phyloP scores from a whole-genome alignment of 768 basidiomycete genomes.

The Tricholoma sp. region DNA sequence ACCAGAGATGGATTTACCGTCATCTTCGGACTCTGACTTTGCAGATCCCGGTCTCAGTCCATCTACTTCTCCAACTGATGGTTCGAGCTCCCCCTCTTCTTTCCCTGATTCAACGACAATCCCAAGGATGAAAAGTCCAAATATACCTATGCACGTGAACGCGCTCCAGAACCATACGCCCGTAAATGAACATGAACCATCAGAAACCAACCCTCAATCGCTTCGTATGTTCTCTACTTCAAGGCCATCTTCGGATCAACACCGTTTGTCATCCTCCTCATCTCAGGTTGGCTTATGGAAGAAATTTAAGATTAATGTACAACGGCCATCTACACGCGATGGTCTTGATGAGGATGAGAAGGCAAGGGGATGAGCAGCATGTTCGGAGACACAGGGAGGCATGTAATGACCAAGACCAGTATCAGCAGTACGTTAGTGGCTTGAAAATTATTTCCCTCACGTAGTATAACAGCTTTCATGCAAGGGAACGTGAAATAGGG shows the following conservation, averaged over 20 bases:
- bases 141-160: neutral
- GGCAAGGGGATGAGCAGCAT: constrained; percentile 6
- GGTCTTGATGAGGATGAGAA: neutral
- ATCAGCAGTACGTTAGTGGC: constrained; percentile 11
- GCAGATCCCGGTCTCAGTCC: constrained; percentile 12
- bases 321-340: constrained; percentile 17
- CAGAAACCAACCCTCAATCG: neutral
- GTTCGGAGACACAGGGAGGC: constrained; percentile 8
- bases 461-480: neutral
- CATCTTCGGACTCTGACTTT: constrained; percentile 14
- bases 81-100: constrained; percentile 4
- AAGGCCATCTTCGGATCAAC: constrained; percentile 1
- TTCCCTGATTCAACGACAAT: neutral
- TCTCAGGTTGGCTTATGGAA: constrained; percentile 30
- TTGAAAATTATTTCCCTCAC: neutral
- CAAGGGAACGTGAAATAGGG: neutral
- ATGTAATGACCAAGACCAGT: constrained; percentile 7
- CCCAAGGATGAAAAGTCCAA: neutral
- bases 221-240: constrained; percentile 1
- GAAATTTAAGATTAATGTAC: constrained; percentile 30
- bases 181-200: neutral
- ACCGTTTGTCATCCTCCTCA: constrained; percentile 6
- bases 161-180: neutral
- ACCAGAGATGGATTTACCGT: constrained; percentile 9
- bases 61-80: constrained; percentile 13